Evolutionary conservation across 169 alveolate genomes (phyloP).

Genomic region (Eimeria falciformis): DNA sequence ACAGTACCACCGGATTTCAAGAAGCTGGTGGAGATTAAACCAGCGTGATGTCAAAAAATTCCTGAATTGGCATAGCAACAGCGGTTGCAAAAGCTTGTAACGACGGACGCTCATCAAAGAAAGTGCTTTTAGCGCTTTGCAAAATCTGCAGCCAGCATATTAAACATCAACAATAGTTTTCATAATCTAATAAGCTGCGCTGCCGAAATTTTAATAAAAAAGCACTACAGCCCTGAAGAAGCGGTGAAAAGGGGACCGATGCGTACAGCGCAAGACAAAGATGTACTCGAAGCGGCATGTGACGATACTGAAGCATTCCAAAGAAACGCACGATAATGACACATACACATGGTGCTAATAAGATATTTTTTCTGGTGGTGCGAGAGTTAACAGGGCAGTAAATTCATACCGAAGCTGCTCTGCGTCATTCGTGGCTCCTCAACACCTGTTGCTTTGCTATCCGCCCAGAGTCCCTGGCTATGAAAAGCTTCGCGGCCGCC

Average conservation of each 20-base stretch:
- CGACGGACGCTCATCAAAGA: conserved; percentile 20
- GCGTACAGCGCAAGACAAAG: not conserved
- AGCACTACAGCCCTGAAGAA: not conserved
- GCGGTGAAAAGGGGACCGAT: not conserved
- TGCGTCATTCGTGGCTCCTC: not conserved
- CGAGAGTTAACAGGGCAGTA: too few relatives aligned
- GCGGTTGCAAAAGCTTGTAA: conserved; percentile 15
- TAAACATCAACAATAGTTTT: too few relatives aligned
- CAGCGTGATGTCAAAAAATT: conserved; percentile 5
- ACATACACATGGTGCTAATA: too few relatives aligned
- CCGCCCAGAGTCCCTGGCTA: not conserved
- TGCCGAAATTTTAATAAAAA: not conserved
- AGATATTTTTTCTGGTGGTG: too few relatives aligned
- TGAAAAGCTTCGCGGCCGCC: not conserved
- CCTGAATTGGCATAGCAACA: conserved; percentile 20
- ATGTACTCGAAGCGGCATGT: not conserved
- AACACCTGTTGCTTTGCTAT: not conserved
- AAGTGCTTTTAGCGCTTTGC: conserved; percentile 11
- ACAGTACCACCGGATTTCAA: too few relatives aligned
- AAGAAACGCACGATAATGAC: too few relatives aligned
- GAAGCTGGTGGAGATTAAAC: too few relatives aligned
- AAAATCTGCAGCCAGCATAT: not conserved
- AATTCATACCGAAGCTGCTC: not conserved
- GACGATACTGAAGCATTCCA: too few relatives aligned
- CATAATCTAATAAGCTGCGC: too few relatives aligned